phyloP scores from a whole-genome alignment of 2,329 filamentous ascomycete species.

The Escovopsis sp. region DNA sequence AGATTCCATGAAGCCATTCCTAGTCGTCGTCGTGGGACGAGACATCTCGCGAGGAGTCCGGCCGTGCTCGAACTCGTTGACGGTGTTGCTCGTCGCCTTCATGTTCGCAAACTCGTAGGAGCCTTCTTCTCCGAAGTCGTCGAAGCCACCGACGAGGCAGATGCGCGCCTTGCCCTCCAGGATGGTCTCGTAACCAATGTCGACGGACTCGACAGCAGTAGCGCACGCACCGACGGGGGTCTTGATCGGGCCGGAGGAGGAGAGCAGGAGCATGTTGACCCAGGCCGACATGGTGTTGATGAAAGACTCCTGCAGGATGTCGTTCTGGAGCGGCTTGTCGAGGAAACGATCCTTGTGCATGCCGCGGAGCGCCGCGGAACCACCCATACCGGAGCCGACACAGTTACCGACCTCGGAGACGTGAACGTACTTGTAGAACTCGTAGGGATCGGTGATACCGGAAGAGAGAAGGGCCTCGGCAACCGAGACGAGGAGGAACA shows the following conservation, averaged over 20 bases:
- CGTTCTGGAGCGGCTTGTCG: conserved; percentile 94
- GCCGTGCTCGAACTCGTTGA: conserved; percentile 90
- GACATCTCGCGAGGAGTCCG: conserved; percentile 97
- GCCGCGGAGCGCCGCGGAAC: conserved; percentile 75
- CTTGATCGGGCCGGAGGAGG: conserved; percentile 95
- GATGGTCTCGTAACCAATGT: conserved; percentile 97
- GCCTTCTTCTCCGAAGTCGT: conserved; percentile 98
- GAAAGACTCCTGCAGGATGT: conserved; percentile 97
- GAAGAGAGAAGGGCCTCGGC: conserved; percentile 80
- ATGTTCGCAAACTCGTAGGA: conserved; percentile 99
- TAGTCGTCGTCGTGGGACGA: conserved; percentile 86
- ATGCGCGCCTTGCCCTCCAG: conserved; percentile 95
- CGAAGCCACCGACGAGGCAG: conserved; percentile 95
- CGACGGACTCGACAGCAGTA: conserved; percentile 90
- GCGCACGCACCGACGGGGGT: conserved; percentile 96
- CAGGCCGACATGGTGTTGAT: conserved; percentile 99
- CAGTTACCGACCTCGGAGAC: conserved; percentile 97
- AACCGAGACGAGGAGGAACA: conserved; percentile 88
- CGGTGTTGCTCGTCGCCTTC: conserved; percentile 97
- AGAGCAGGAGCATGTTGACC: conserved; percentile 98
- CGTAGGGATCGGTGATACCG: conserved; percentile 96
- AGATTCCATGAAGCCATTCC: conserved; percentile 98
- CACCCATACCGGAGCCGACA: conserved; percentile 95
- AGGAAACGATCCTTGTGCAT: conserved; percentile 98
- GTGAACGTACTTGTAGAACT: conserved; percentile 99